Percentiles rank a stretch among this genome's conserved stretches.
phyloP scores from a whole-genome alignment of 352 stramenopile genomes.

The Globisporangium okanoganense region DNA sequence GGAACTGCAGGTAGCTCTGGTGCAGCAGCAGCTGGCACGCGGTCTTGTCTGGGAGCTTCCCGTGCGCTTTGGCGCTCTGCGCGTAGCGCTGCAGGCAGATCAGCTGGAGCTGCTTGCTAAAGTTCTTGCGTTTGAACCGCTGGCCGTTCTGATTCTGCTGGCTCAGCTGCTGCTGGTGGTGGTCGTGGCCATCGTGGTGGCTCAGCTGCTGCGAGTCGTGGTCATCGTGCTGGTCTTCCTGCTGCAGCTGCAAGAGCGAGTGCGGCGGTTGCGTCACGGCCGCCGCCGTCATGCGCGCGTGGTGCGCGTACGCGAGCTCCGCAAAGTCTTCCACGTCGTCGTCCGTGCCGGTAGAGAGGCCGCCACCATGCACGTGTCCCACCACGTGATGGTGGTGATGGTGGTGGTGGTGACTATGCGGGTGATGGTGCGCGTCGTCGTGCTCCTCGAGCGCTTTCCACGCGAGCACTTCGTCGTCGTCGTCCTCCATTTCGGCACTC shows the following conservation, averaged over 20 bases:
- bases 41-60: constrained; percentile 37
- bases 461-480: constrained; percentile 41
- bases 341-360: constrained; percentile 8
- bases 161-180: constrained; percentile 10
- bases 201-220: not conserved
- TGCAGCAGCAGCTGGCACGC: constrained; percentile 49
- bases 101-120: constrained; percentile 66
- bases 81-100: constrained; percentile 58
- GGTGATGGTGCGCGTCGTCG: not conserved
- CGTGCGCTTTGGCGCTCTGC: constrained; percentile 28
- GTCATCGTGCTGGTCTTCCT: not conserved
- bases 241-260: constrained; percentile 16
- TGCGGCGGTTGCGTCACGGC: constrained; percentile 15
- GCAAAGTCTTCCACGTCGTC: constrained; percentile 39
- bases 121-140: constrained; percentile 62
- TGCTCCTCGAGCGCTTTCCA: constrained; percentile 40
- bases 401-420: not conserved
- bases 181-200: not conserved
- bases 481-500: constrained; percentile 18
- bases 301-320: constrained; percentile 16
- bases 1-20: constrained; percentile 50
- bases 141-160: constrained; percentile 19
- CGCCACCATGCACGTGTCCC: constrained; percentile 14
- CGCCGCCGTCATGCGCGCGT: not conserved
- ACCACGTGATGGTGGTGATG: constrained; percentile 2